Conservation (phyloP, 2,329 filamentous ascomycete species). For the Calonectria montana region DNA sequence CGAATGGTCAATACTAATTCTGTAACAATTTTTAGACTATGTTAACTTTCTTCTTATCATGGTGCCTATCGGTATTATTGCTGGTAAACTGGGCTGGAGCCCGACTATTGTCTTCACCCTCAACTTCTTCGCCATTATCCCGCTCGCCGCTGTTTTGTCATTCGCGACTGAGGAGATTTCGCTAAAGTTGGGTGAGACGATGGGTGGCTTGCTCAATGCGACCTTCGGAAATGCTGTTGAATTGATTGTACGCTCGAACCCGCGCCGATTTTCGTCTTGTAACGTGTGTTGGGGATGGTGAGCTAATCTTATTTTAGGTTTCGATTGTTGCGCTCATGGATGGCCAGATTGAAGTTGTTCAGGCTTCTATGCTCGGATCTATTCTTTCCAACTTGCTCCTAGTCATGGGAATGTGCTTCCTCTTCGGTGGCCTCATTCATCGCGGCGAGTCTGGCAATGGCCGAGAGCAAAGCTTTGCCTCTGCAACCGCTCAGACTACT, state of each 20-base stretch:
- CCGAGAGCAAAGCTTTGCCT: slow-evolving; percentile 78
- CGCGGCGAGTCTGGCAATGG: slow-evolving; percentile 66
- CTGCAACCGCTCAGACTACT: slow-evolving; percentile 81
- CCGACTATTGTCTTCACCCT: slow-evolving; percentile 77
- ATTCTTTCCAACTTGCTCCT: slow-evolving; percentile 95
- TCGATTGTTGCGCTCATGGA: slow-evolving; percentile 90
- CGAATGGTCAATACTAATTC: slow-evolving; percentile 18
- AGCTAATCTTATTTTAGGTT: slow-evolving; percentile 66
- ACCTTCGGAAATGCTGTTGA: slow-evolving; percentile 86
- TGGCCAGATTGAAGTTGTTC: slow-evolving; percentile 93
- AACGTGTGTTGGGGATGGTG: not conserved
- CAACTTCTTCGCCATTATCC: slow-evolving; percentile 86
- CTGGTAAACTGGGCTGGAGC: slow-evolving; percentile 71
- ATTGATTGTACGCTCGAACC: slow-evolving; percentile 69
- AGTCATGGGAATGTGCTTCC: slow-evolving; percentile 84
- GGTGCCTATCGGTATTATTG: slow-evolving; percentile 78
- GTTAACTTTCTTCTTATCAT: slow-evolving; percentile 79
- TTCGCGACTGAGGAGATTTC: slow-evolving; percentile 85
- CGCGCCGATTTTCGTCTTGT: not conserved
- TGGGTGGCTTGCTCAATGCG: slow-evolving; percentile 80
- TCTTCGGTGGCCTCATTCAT: slow-evolving; percentile 77
- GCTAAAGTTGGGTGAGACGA: slow-evolving; percentile 76
- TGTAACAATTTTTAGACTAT: slow-evolving; percentile 55
- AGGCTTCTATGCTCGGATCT: slow-evolving; percentile 95
- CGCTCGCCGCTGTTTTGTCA: slow-evolving; percentile 77